Conservation (phyloP, 495 filamentous ascomycete genomes). For the Echria macrotheca region DNA sequence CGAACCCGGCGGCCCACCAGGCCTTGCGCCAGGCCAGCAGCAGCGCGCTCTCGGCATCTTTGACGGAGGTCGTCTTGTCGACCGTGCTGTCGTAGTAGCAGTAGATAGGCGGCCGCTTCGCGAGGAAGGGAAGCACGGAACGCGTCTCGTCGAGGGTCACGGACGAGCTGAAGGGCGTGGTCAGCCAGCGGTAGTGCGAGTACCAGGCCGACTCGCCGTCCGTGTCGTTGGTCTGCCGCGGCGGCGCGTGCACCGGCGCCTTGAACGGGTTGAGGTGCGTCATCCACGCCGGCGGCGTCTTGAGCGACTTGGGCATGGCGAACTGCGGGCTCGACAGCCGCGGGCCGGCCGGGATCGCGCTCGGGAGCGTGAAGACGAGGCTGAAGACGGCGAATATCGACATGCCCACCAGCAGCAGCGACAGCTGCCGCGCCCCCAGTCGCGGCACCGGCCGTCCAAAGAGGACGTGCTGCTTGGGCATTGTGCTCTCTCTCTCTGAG, state of each 20-base stretch:
- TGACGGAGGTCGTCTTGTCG: conserved; percentile 53
- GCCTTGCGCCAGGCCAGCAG: conserved; percentile 85
- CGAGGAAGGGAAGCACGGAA: conserved; percentile 78
- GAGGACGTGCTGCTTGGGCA: conserved; percentile 47
- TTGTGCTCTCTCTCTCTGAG: too few species aligned
- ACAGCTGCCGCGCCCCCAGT: conserved; percentile 39
- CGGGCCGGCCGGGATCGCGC: conserved; percentile 33
- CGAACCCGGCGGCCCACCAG: conserved; percentile 92
- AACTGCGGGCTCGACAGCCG: conserved; percentile 37
- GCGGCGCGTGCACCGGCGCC: conserved; percentile 67
- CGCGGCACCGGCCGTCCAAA: conserved; percentile 41
- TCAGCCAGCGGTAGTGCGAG: conserved; percentile 77
- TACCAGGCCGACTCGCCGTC: conserved; percentile 80
- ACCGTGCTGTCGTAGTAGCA: conserved; percentile 78
- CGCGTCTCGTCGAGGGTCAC: conserved; percentile 81
- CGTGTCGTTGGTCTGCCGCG: conserved; percentile 67
- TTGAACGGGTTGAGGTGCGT: conserved; percentile 54
- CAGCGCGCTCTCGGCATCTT: conserved; percentile 69
- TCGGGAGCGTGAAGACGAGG: conserved; percentile 45
- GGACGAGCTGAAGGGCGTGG: conserved; percentile 76
- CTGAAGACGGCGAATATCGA: conserved; percentile 41
- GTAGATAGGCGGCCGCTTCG: conserved; percentile 71
- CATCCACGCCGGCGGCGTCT: conserved; percentile 37
- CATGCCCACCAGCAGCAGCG: conserved; percentile 38
- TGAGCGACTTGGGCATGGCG: conserved; percentile 40